phyloP scores from a whole-genome alignment of 2,329 filamentous ascomycete genomes.

The Aspergillus clavatus region DNA sequence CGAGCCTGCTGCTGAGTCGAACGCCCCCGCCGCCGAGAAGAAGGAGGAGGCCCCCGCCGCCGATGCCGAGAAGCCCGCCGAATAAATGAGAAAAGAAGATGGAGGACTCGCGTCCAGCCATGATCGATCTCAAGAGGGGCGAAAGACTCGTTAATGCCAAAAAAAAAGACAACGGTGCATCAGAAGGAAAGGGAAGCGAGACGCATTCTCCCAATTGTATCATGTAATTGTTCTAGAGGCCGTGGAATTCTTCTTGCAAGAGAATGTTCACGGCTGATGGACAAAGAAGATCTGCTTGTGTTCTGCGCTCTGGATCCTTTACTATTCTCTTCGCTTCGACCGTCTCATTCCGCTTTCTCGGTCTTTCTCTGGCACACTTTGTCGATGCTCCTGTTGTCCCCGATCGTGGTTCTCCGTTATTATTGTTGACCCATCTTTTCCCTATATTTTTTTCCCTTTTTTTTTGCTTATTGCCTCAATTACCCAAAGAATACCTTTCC shows the following conservation, averaged over 20 bases:
- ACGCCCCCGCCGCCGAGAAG: constrained; percentile 37
- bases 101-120: constrained; percentile 28
- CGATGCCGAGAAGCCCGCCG: constrained; percentile 41
- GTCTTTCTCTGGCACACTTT: constrained; percentile 3
- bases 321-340: constrained; percentile 1
- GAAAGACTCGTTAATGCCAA: constrained; percentile 8
- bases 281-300: constrained; percentile 5
- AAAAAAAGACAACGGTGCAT: neutral
- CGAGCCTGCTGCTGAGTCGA: constrained; percentile 63
- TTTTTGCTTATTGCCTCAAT: constrained; percentile 23
- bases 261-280: constrained; percentile 1
- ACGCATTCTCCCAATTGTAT: constrained; percentile 4
- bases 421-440: constrained; percentile 18
- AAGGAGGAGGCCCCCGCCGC: constrained; percentile 40
- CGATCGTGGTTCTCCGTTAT: constrained; percentile 15
- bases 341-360: constrained; percentile 1
- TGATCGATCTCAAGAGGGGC: constrained; percentile 8
- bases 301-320: constrained; percentile 5
- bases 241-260: constrained; percentile 4
- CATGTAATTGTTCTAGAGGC: neutral
- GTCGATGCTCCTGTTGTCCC: constrained; percentile 13
- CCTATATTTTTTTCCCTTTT: constrained; percentile 12
- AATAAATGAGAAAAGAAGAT: constrained; percentile 35
- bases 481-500: constrained; percentile 27
- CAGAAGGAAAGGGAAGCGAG: constrained; percentile 7